Evolutionary conservation across 805 yeast species (phyloP).

Genomic region (Hanseniaspora nectarophila): DNA sequence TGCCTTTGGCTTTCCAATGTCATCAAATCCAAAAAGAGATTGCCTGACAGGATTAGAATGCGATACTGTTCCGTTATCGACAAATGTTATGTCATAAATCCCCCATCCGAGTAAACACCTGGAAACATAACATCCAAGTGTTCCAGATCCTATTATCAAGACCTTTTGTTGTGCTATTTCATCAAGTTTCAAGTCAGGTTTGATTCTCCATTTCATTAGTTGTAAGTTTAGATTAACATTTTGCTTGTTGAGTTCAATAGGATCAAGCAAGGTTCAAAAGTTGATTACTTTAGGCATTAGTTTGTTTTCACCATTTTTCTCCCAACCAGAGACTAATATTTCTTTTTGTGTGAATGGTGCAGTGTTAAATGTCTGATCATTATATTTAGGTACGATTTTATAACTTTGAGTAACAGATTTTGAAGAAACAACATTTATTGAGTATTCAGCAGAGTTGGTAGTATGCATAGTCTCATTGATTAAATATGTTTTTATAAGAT

Average conservation of each 20-base stretch:
- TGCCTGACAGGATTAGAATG: conserved; percentile 94
- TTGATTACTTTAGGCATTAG: conserved; percentile 77
- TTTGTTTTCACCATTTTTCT: conserved; percentile 59
- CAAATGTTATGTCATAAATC: conserved; percentile 68
- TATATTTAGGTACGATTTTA: conserved; percentile 27
- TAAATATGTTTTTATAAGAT: neutral
- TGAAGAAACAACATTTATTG: neutral
- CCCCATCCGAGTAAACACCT: conserved; percentile 93
- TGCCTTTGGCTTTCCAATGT: conserved; percentile 77
- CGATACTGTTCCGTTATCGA: conserved; percentile 80
- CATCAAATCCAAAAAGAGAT: conserved; percentile 71
- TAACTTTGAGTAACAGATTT: conserved; percentile 25
- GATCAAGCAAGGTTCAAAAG: conserved; percentile 69
- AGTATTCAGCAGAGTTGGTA: neutral
- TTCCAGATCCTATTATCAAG: conserved; percentile 86
- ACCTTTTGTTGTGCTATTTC: conserved; percentile 48
- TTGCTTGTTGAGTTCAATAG: conserved; percentile 71
- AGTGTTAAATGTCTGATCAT: conserved; percentile 14
- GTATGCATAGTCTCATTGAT: neutral
- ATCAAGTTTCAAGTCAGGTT: conserved; percentile 68
- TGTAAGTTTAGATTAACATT: conserved; percentile 84
- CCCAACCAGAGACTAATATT: conserved; percentile 75
- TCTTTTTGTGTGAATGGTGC: neutral
- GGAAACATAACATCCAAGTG: conserved; percentile 84
- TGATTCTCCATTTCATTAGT: conserved; percentile 93